These are phyloP conservation scores for Cardiospermum halicacabum DNA, from an alignment of 345 rosid genomes.

Conservation along the genomic window DNA sequence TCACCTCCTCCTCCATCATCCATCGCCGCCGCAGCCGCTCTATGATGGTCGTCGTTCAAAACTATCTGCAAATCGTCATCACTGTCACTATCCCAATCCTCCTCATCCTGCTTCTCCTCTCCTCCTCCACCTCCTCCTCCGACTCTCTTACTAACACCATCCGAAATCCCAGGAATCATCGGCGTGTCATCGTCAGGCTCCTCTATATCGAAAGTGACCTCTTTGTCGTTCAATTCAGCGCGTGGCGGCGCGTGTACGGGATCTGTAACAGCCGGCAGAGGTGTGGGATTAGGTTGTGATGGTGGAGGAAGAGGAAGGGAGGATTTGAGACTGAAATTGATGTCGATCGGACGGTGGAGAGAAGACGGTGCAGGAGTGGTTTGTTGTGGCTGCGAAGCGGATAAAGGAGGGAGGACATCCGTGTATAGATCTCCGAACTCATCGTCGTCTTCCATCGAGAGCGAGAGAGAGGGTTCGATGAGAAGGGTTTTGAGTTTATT, in stretches of 20 bases:
- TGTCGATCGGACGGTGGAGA: constrained; percentile 53
- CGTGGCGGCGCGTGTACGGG: neutral
- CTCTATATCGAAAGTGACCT: constrained; percentile 75
- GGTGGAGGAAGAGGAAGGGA: constrained; percentile 11
- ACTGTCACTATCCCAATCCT: constrained; percentile 98
- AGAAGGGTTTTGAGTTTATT: constrained; percentile 17
- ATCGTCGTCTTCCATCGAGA: constrained; percentile 87
- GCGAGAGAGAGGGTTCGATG: neutral
- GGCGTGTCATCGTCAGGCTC: constrained; percentile 37
- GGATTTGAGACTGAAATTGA: constrained; percentile 48
- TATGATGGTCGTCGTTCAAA: constrained; percentile 63
- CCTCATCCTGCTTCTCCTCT: constrained; percentile 45
- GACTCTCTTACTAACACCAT: constrained; percentile 14
- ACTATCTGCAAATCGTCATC: constrained; percentile 95
- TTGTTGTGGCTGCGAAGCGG: constrained; percentile 22
- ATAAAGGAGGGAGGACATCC: constrained; percentile 64
- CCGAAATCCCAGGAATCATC: constrained; percentile 58
- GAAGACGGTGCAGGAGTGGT: constrained; percentile 23
- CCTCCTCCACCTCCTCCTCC: neutral
- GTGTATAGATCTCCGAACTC: constrained; percentile 99
- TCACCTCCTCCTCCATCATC: constrained; percentile 48
- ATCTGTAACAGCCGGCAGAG: neutral
- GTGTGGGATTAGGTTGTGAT: constrained; percentile 6
- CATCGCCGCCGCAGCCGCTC: constrained; percentile 36
- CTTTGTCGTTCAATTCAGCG: constrained; percentile 27